Percentiles rank a stretch among this genome's conserved stretches.
phyloP scores from a whole-genome alignment of 805 yeast species.

The Candida verbasci region DNA sequence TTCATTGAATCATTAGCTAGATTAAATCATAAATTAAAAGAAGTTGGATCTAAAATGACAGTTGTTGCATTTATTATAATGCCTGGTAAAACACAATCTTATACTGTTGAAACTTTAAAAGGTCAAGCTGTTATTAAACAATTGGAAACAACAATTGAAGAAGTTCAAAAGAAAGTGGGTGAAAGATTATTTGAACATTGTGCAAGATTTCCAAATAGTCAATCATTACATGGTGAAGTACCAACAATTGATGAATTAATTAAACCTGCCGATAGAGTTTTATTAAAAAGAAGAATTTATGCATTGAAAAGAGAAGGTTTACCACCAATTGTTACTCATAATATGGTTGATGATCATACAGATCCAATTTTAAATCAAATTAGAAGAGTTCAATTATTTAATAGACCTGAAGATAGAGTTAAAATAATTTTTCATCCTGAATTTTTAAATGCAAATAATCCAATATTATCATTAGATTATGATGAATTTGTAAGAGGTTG shows the following conservation, averaged over 20 bases:
- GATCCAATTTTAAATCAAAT: slow-evolving; percentile 92
- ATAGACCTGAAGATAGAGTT: slow-evolving; percentile 84
- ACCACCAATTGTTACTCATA: slow-evolving; percentile 96
- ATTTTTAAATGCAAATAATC: slow-evolving; percentile 90
- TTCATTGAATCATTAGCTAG: slow-evolving; percentile 91
- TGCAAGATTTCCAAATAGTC: slow-evolving; percentile 49
- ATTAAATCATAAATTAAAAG: slow-evolving; percentile 81
- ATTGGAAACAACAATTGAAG: slow-evolving; percentile 81
- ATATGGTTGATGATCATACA: slow-evolving; percentile 86
- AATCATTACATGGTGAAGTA: slow-evolving; percentile 49
- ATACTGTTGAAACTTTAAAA: slow-evolving; percentile 90
- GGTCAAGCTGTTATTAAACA: slow-evolving; percentile 96
- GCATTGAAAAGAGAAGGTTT: slow-evolving; percentile 85
- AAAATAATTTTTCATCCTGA: slow-evolving; percentile 97
- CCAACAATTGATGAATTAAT: slow-evolving; percentile 81
- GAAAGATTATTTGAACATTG: slow-evolving; percentile 87
- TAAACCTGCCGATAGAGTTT: slow-evolving; percentile 81
- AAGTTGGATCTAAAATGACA: slow-evolving; percentile 77
- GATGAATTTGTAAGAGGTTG: slow-evolving; percentile 98
- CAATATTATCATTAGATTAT: slow-evolving; percentile 87
- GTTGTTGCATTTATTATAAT: slow-evolving; percentile 96
- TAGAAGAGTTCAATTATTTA: slow-evolving; percentile 86
- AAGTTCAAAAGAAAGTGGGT: slow-evolving; percentile 83
- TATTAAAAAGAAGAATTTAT: slow-evolving; percentile 85
- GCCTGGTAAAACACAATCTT: slow-evolving; percentile 95